These are phyloP conservation scores for Albizia julibrissin DNA, from an alignment of 306 rosid species.

Conservation along the genomic window DNA sequence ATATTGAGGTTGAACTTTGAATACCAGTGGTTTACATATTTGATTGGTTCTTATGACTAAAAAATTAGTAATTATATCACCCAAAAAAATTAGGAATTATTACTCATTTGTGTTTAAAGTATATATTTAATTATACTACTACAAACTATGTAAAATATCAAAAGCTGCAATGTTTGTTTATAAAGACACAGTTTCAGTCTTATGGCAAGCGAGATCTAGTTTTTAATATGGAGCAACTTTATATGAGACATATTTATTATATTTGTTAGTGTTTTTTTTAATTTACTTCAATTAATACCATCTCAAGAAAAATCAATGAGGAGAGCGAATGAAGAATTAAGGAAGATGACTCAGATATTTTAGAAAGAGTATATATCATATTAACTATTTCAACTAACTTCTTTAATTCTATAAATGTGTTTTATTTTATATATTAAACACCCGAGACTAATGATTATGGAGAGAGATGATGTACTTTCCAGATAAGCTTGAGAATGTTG, in stretches of 20 bases:
- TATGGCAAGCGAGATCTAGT: neutral
- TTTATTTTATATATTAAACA: too few species aligned
- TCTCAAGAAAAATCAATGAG: too few species aligned
- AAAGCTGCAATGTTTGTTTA: neutral
- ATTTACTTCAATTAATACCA: too few species aligned
- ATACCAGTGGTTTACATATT: neutral
- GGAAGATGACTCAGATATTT: too few species aligned
- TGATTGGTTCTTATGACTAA: neutral
- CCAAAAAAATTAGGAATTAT: neutral
- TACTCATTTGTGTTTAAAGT: neutral
- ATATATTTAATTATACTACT: neutral
- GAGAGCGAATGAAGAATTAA: too few species aligned
- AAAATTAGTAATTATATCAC: too few species aligned
- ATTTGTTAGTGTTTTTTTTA: too few species aligned
- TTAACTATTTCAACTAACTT: too few species aligned
- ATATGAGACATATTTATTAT: too few species aligned
- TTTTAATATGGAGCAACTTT: neutral
- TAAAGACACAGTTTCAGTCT: neutral
- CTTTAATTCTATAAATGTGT: too few species aligned
- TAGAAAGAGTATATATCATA: too few species aligned
- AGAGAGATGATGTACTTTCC: neutral
- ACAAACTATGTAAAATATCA: neutral
- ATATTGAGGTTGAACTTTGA: neutral
- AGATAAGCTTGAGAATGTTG: neutral
- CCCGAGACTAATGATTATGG: too few species aligned